Evolutionary conservation across 176 grass and related monocot genomes (phyloP).

Genomic region (Eremochloa ophiuroides): DNA sequence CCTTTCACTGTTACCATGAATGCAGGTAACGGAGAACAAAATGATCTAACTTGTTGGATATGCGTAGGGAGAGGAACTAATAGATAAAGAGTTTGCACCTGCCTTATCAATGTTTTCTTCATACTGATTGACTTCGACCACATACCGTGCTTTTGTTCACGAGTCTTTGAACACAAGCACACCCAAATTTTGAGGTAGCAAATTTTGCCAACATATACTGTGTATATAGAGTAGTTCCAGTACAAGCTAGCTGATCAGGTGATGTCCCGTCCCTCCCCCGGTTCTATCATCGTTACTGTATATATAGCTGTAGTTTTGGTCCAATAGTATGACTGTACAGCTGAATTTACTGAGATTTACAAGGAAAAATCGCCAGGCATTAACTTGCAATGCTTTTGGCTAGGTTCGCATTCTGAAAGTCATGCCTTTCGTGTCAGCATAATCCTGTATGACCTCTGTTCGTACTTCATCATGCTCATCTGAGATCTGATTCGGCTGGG

Average conservation of each 20-base stretch:
- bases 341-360: background rate
- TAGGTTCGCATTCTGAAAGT: background rate
- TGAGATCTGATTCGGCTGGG: background rate
- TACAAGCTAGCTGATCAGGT: background rate
- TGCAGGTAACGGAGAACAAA: conserved; percentile 17
- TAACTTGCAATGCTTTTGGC: background rate
- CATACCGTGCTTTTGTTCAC: background rate
- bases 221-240: conserved; percentile 22
- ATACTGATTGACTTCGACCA: background rate
- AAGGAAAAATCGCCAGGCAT: background rate
- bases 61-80: background rate
- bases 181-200: conserved; percentile 24
- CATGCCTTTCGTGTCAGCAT: background rate
- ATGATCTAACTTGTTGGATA: background rate
- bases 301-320: conserved; percentile 5
- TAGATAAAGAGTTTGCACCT: background rate
- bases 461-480: background rate
- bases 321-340: background rate
- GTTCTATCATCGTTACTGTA: background rate
- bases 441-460: background rate
- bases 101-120: background rate
- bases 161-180: conserved; percentile 1
- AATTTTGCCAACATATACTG: conserved; percentile 16
- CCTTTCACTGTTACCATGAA: background rate
- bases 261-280: background rate